phyloP scores from a whole-genome alignment of 495 filamentous ascomycete genomes.

The Aspergillus leporis region DNA sequence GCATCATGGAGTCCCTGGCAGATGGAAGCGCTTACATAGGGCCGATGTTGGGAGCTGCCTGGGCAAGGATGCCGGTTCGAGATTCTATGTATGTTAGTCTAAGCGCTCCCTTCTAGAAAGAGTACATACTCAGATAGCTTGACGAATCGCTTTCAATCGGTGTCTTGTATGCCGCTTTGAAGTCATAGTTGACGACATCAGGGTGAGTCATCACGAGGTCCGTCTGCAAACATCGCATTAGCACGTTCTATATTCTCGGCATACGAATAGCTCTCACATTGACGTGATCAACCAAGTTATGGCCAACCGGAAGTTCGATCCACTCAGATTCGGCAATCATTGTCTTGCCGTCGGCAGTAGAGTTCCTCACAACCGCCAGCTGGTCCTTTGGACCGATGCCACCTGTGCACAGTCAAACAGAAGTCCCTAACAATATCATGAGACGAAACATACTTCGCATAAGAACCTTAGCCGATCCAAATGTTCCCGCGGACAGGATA shows the following conservation, averaged over 20 bases:
- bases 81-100: conserved; percentile 3
- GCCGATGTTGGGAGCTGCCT: conserved; percentile 21
- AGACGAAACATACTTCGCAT: conserved; percentile 1
- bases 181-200: conserved; percentile 22
- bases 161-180: conserved; percentile 15
- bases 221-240: conserved; percentile 4
- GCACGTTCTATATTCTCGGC: background rate
- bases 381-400: conserved; percentile 13
- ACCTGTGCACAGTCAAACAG: background rate
- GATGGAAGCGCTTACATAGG: conserved; percentile 12
- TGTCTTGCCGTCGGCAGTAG: background rate
- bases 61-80: conserved; percentile 16
- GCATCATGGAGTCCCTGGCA: background rate
- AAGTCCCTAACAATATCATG: background rate
- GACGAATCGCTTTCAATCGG: conserved; percentile 14
- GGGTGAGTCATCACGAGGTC: conserved; percentile 19
- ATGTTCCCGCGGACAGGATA: conserved; percentile 7
- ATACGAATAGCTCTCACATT: conserved; percentile 1
- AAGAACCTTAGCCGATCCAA: conserved; percentile 7
- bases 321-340: conserved; percentile 12
- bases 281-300: conserved; percentile 11
- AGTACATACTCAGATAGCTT: conserved; percentile 14
- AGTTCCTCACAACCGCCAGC: conserved; percentile 7
- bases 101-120: background rate
- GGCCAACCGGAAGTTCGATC: conserved; percentile 10